Base-by-base conservation (phyloP, 2,329 filamentous ascomycete genomes). In the Aspergillus flavus region DNA sequence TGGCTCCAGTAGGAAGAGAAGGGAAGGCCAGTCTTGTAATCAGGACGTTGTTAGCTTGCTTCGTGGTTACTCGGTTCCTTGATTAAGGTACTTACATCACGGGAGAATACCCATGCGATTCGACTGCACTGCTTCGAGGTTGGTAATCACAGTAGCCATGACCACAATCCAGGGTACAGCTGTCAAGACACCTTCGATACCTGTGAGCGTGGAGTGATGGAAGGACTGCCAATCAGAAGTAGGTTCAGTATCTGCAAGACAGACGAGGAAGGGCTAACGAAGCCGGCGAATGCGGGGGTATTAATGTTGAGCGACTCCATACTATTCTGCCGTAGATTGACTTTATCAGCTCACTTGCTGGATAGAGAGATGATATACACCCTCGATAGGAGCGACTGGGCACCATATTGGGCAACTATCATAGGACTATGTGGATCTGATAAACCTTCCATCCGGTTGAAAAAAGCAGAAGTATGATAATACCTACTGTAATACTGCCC, bases 81-180 rank as follows among this genome's bases (percentile, higher is more conserved):
- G 4, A 1, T 9, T 9, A 16, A n/a, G 16, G 16, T 41, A 11
- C 48, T 34, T 60, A 73, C 72, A 59, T 77, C 75, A 30, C 75
- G 65, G 7, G 75, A 67, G 60, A 76, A 77, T 1, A 75, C 75
- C 75, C 75, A 77, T 2, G 73, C 66, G 16, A 76, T 63, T 6
- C 74, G 71, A 26, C 75, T 72, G 68, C 14, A 76, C 72, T 3
- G 70, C 69, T 3, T 73, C 69, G 1, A 76, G 41, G 50, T 76
- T 72, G 9, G 66, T 68, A 19, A 75, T 69, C 21, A 67, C 66
- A 21, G 68, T 67, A 60, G 73, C 68, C 34, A 74, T 63, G 5
- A 66, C 70, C 6, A 76, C 55, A 10, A 66, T 67, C 58, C 74
- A 69, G 0, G 75, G 75, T 1, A 77, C 66, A 0, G 70, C 64